Evolutionary conservation across 1,284 basidiomycete genomes (phyloP), one percentile per base, ranked within the genome.

Genomic region (Rhizoctonia solani): DNA sequence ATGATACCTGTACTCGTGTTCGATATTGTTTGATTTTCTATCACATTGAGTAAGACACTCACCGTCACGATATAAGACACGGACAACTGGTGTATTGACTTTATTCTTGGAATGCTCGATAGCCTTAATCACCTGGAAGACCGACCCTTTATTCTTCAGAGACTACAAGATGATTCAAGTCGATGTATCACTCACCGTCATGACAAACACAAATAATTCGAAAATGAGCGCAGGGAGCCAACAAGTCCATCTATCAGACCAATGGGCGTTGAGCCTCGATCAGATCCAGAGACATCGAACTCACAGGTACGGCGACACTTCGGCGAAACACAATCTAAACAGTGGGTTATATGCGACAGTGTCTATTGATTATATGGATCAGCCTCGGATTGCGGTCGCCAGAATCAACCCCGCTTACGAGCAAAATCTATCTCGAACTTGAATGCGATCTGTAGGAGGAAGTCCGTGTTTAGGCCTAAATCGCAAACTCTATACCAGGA

Each of bases 11-110:
- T n/a, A 59, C 25, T 25, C 29, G 14, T 19, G 29, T 39, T 39
- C 37, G 16, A 19, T n/a, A 34, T 54, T 32, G 44, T 4, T 37
- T 16, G n/a, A 34, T 37, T 19, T 30, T 39, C 14, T n/a, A 13
- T n/a, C n/a, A 34, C 25, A 39, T 39, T 39, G 5, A 21, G 6
- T 4, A 11, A 23, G 30, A 16, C 13, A 67, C 68, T 19, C 32
- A 67, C 68, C 68, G 63, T 69, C 68, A 30, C 68, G 65, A 27
- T 67, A 67, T 11, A 69, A 53, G 9, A 69, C 44, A n/a, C 37
- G 19, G 2, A 58, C 47, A 8, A 69, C 66, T 5, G 56, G 55
- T 8, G 58, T 54, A 25, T 66, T 58, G 19, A 69, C 16, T 29
- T 67, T 58, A 25, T 37, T 42, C 44, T 37, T 58, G 6, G 54